Evolutionary conservation across 1,284 basidiomycete genomes (phyloP).

Genomic region (Baeospora myosura): DNA sequence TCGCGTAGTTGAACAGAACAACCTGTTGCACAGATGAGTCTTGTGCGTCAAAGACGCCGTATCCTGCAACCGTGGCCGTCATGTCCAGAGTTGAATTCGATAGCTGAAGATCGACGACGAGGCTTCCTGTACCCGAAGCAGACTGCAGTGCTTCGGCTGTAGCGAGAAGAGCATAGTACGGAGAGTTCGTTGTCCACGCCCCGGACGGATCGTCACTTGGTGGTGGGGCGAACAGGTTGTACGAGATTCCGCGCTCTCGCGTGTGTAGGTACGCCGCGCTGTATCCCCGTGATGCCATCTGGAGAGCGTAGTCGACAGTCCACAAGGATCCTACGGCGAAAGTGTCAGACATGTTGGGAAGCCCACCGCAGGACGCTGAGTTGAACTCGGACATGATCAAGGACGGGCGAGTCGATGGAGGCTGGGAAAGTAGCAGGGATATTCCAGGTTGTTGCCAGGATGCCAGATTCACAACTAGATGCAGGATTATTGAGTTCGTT

Average conservation of each 20-base stretch:
- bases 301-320: conserved; percentile 46
- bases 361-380: conserved; percentile 60
- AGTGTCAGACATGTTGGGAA: conserved; percentile 46
- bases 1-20: conserved; percentile 57
- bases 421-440: conserved; percentile 20
- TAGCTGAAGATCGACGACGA: conserved; percentile 48
- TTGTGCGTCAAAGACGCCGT: conserved; percentile 48
- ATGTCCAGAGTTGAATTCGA: conserved; percentile 31
- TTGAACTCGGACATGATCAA: conserved; percentile 64
- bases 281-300: conserved; percentile 43
- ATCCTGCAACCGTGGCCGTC: conserved; percentile 37
- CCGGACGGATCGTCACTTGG: conserved; percentile 28
- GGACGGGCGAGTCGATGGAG: conserved; percentile 19
- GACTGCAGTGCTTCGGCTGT: conserved; percentile 46
- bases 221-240: conserved; percentile 45
- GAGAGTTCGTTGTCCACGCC: conserved; percentile 42
- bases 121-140: conserved; percentile 33
- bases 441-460: conserved; percentile 39
- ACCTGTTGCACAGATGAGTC: conserved; percentile 33
- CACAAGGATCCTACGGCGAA: conserved; percentile 57
- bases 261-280: conserved; percentile 42
- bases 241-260: conserved; percentile 41
- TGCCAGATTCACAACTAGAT: conserved; percentile 29
- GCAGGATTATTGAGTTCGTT: background rate
- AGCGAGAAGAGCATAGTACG: conserved; percentile 53